A percentile compares a stretch with the other conserved stretches of the same genome.
phyloP scores from a whole-genome alignment of 805 yeast genomes.

The Citeromyces nyonsensis region DNA sequence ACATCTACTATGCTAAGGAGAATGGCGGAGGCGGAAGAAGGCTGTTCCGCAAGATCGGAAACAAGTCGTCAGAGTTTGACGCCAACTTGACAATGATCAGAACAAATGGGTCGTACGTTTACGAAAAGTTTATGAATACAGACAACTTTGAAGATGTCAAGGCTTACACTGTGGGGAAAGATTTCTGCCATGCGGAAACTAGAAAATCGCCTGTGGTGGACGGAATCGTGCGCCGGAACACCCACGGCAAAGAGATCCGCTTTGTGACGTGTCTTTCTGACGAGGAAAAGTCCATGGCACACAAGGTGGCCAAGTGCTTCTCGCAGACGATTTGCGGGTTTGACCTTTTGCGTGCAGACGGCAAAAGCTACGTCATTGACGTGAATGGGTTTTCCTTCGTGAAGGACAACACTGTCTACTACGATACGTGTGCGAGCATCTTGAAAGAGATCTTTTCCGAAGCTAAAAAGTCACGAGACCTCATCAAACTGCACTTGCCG shows the following conservation, averaged over 20 bases:
- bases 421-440: conserved; percentile 69
- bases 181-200: conserved; percentile 94
- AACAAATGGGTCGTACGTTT: conserved; percentile 80
- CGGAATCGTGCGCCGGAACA: conserved; percentile 92
- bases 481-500: conserved; percentile 15
- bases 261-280: conserved; percentile 68
- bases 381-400: conserved; percentile 98
- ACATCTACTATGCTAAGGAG: conserved; percentile 73
- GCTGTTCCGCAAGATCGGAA: conserved; percentile 89
- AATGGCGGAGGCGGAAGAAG: conserved; percentile 98
- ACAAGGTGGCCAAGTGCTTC: conserved; percentile 56
- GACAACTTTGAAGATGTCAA: conserved; percentile 97
- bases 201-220: conserved; percentile 98
- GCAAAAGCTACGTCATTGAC: conserved; percentile 84
- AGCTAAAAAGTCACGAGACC: conserved; percentile 33
- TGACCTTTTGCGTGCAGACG: conserved; percentile 81
- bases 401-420: conserved; percentile 77
- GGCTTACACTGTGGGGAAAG: conserved; percentile 90
- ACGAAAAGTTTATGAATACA: conserved; percentile 93
- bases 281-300: conserved; percentile 72
- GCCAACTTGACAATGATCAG: conserved; percentile 62
- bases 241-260: conserved; percentile 94
- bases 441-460: conserved; percentile 59
- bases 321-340: conserved; percentile 95
- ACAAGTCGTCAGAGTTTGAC: conserved; percentile 92